Percentiles rank a stretch among this genome's conserved stretches.
phyloP scores from a whole-genome alignment of 1,284 basidiomycete genomes.

The Fomes fomentarius region DNA sequence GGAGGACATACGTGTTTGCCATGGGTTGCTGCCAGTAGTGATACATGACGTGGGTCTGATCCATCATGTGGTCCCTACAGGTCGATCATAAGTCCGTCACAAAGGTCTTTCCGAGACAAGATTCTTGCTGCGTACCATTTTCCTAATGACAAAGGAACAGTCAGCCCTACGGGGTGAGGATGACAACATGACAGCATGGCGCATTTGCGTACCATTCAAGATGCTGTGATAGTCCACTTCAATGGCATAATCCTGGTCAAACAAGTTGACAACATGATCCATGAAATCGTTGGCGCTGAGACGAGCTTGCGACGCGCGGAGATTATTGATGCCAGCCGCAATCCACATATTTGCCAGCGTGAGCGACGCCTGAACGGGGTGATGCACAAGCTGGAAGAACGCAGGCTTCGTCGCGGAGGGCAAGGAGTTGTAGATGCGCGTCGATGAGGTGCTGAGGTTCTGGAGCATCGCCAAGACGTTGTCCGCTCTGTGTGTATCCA shows the following conservation, averaged over 20 bases:
- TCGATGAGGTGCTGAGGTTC: constrained; percentile 50
- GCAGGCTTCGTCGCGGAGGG: constrained; percentile 50
- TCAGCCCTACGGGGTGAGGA: no score
- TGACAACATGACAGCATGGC: not conserved
- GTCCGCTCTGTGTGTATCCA: constrained; percentile 50
- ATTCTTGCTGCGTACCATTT: constrained; percentile 46
- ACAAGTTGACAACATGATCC: constrained; percentile 55
- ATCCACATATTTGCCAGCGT: constrained; percentile 63
- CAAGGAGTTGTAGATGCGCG: constrained; percentile 57
- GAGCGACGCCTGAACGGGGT: constrained; percentile 60
- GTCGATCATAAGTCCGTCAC: not conserved
- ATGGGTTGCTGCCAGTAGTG: constrained; percentile 75
- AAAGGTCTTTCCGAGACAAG: not conserved
- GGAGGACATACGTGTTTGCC: constrained; percentile 52
- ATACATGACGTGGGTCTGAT: constrained; percentile 66
- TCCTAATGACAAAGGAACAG: constrained; percentile 33
- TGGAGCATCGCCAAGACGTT: constrained; percentile 54
- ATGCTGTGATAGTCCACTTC: constrained; percentile 61
- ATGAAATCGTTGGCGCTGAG: constrained; percentile 62
- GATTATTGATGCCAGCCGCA: constrained; percentile 60
- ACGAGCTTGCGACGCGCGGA: constrained; percentile 66
- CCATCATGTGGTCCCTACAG: constrained; percentile 56
- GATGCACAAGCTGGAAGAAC: constrained; percentile 71
- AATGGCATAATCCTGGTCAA: constrained; percentile 61
- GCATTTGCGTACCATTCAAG: constrained; percentile 48